phyloP scores from a whole-genome alignment of 2,329 filamentous ascomycete species.

The Colletotrichum filicis region DNA sequence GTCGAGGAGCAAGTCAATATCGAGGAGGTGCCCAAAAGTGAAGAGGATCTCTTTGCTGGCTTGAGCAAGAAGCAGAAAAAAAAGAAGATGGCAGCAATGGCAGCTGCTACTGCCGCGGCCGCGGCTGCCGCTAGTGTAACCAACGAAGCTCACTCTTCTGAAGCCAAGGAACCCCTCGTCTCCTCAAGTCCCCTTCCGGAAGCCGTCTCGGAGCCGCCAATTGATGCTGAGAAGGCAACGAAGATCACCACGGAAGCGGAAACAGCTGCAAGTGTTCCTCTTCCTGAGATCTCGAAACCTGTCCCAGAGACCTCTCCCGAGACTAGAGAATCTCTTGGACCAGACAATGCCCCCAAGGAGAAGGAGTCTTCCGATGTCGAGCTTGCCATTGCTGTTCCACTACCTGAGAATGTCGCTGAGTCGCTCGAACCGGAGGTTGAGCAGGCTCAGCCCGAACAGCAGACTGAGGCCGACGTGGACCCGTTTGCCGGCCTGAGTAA shows the following conservation, averaged over 20 bases:
- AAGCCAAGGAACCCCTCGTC: not conserved
- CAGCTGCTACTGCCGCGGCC: not conserved
- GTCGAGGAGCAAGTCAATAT: not conserved
- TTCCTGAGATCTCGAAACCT: not conserved
- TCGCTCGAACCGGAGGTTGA: not conserved
- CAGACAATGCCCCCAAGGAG: not conserved
- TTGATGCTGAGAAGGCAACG: not conserved
- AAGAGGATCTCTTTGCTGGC: constrained; percentile 31
- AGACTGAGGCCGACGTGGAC: constrained; percentile 36
- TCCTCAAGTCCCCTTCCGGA: constrained; percentile 9
- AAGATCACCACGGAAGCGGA: not conserved
- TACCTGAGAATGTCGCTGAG: too few relatives aligned
- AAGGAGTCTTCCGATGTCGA: not conserved
- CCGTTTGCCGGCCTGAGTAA: not conserved
- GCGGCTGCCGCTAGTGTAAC: not conserved
- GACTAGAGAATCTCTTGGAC: too few relatives aligned
- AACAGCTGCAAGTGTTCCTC: not conserved
- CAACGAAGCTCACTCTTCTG: not conserved
- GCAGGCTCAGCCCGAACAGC: not conserved
- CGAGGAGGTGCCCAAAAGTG: constrained; percentile 24
- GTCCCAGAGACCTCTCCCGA: not conserved
- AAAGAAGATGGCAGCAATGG: not conserved
- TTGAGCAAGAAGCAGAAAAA: not conserved
- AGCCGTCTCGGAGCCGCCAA: not conserved
- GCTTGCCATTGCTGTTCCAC: not conserved